A percentile compares a stretch with the other conserved stretches of the same genome.
These are phyloP conservation scores for Saturnispora kantuleensis DNA, from an alignment of 805 yeast species.

Conservation along the genomic window DNA sequence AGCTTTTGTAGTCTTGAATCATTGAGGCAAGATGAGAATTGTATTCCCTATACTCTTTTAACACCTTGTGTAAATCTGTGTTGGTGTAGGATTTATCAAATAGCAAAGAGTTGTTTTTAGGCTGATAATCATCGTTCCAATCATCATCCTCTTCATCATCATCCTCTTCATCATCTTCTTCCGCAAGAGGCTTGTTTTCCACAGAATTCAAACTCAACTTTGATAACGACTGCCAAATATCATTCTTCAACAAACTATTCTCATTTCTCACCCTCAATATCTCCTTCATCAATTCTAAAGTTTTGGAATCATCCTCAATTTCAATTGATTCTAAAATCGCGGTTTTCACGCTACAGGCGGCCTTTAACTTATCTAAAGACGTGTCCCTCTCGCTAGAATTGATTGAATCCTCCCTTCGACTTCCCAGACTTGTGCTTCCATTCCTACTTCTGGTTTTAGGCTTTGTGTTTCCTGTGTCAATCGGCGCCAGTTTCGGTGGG, in stretches of 20 bases:
- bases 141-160: constrained; percentile 1
- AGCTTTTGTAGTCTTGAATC: background rate
- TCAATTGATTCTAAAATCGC: constrained; percentile 9
- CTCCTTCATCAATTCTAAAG: constrained; percentile 19
- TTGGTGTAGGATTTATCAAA: constrained; percentile 1
- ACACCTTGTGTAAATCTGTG: background rate
- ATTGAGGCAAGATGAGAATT: background rate
- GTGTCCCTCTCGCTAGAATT: background rate
- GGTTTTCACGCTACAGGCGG: background rate
- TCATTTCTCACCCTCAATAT: constrained; percentile 13
- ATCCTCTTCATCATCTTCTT: constrained; percentile 8
- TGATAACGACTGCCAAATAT: constrained; percentile 20
- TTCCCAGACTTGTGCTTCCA: constrained; percentile 2
- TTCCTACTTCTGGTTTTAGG: background rate
- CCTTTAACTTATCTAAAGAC: background rate
- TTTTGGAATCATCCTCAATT: constrained; percentile 14
- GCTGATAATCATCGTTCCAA: constrained; percentile 1
- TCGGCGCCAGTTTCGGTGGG: background rate
- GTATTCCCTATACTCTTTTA: background rate
- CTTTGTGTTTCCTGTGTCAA: background rate
- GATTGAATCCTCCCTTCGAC: background rate
- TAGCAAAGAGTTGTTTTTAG: constrained; percentile 1
- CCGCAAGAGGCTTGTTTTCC: constrained; percentile 2
- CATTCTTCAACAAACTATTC: constrained; percentile 17
- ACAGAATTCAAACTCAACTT: background rate